Evolutionary conservation across 768 basidiomycete genomes (phyloP), one percentile per base, ranked within the genome.

Genomic region (Cystofilobasidium macerans): DNA sequence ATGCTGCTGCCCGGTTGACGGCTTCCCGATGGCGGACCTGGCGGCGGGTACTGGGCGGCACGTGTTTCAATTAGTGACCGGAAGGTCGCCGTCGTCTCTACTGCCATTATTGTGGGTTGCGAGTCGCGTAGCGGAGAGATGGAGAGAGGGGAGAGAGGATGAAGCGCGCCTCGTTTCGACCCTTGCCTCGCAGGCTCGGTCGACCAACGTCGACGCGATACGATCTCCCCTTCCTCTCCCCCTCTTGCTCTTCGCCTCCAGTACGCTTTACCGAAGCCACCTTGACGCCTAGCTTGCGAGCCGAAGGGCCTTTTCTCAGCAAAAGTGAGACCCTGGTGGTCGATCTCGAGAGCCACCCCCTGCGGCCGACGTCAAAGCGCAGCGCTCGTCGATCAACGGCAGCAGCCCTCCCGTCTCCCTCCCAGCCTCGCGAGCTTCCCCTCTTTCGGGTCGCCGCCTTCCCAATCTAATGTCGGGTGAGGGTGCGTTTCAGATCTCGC

Each of bases 401-500:
- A 8, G 45, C 6, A 47, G 7, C 45, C 11, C 12, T 7, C 45
- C 7, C 6, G 7, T 47, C 24, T 24, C 45, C 45, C 45, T 47
- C 45, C 45, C 36, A 38, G 14, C 36, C 36, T 14, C 36, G 36
- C 36, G n/a, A n/a, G 42, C 42, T 43, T 11, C 42, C 11, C 22
- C 42, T 43, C 42, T 43, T 22, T 43, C 42, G 42, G 12, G 12
- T 43, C 42, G 42, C 42, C 42, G 11, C 22, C 42, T 43, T 47
- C 45, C 24, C 6, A 8, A 9, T 8, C 11, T 9, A 9, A 51
- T 51, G 48, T 51, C 48, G n/a, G 28, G 28, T 5, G 48, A 51
- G 28, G 48, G 48, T 36, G 14, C 42, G 42, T 59, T 59, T 22
- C 30, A 59, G 57, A 67, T 67, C 48, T 59, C 65, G 13, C 65